Percentiles rank a stretch among this genome's conserved stretches.
Conservation (phyloP, 768 basidiomycete species). For the Austroboletus eburneus region DNA sequence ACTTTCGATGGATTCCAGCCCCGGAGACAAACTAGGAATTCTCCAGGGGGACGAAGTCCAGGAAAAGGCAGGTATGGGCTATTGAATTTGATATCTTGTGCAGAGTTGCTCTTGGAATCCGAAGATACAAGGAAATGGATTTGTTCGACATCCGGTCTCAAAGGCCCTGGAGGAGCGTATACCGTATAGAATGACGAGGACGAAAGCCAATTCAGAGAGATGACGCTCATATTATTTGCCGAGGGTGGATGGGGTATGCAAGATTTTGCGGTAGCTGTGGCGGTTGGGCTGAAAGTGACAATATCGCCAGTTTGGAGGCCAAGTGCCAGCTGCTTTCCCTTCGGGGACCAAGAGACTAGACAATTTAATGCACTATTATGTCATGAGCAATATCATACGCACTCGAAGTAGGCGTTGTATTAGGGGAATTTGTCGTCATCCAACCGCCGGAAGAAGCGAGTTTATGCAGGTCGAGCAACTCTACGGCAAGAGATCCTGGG, state of each 20-base stretch:
- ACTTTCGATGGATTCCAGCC: constrained; percentile 43
- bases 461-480: constrained; percentile 55
- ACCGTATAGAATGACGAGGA: constrained; percentile 64
- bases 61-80: constrained; percentile 42
- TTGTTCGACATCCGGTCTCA: constrained; percentile 39
- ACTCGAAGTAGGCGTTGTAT: constrained; percentile 58
- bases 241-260: constrained; percentile 56
- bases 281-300: constrained; percentile 57
- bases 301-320: constrained; percentile 70
- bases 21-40: constrained; percentile 36
- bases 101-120: constrained; percentile 39
- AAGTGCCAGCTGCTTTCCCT: constrained; percentile 80
- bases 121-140: constrained; percentile 38
- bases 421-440: constrained; percentile 47
- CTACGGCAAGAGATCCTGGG: constrained; percentile 43
- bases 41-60: constrained; percentile 43
- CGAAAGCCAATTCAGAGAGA: constrained; percentile 65
- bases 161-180: constrained; percentile 46
- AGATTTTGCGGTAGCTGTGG: constrained; percentile 51
- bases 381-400: constrained; percentile 22
- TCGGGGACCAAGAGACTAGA: constrained; percentile 82
- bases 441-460: constrained; percentile 46
- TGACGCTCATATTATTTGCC: constrained; percentile 39
- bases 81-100: constrained; percentile 36
- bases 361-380: constrained; percentile 6